A percentile compares a stretch with the other conserved stretches of the same genome.
phyloP scores from a whole-genome alignment of 768 basidiomycete genomes.

The Naganishia kalamii region DNA sequence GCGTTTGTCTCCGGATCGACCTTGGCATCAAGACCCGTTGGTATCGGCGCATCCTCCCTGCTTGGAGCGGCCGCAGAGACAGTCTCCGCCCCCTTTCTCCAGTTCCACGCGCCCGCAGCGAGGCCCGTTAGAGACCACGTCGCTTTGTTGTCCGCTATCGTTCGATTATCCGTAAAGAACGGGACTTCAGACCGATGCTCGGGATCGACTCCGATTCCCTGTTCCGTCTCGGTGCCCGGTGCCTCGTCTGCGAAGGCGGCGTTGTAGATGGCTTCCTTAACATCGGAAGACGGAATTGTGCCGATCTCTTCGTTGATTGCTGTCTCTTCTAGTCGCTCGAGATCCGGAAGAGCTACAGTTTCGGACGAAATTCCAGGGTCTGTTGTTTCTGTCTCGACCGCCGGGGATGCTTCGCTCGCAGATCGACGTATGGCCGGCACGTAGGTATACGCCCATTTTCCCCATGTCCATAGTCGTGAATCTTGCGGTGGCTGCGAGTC shows the following conservation, averaged over 20 bases:
- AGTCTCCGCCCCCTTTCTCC: too few species aligned
- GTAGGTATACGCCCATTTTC: slow-evolving; percentile 4
- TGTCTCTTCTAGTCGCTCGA: not conserved
- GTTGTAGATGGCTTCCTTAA: not conserved
- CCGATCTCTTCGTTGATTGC: not conserved
- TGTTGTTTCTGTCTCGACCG: not conserved
- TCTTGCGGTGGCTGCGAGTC: not conserved
- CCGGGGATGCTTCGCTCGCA: not conserved
- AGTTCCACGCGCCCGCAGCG: not conserved
- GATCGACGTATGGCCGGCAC: not conserved
- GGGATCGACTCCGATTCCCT: slow-evolving; percentile 1
- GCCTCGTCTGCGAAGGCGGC: not conserved
- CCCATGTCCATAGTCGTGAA: not conserved
- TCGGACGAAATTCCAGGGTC: not conserved
- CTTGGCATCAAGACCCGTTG: not conserved
- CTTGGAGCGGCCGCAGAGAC: too few species aligned
- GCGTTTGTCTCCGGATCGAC: too few species aligned
- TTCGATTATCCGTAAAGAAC: not conserved
- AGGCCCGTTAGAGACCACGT: not conserved
- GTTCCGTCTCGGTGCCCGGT: slow-evolving; percentile 1
- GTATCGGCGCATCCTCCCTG: not conserved
- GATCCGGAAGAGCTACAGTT: not conserved
- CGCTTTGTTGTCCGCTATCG: not conserved
- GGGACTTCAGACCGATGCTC: slow-evolving; percentile 8
- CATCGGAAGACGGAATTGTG: not conserved